Percentiles rank a stretch among this genome's conserved stretches.
These are phyloP conservation scores for Xylaria palmicola DNA, from an alignment of 495 filamentous ascomycete genomes.

Conservation along the genomic window DNA sequence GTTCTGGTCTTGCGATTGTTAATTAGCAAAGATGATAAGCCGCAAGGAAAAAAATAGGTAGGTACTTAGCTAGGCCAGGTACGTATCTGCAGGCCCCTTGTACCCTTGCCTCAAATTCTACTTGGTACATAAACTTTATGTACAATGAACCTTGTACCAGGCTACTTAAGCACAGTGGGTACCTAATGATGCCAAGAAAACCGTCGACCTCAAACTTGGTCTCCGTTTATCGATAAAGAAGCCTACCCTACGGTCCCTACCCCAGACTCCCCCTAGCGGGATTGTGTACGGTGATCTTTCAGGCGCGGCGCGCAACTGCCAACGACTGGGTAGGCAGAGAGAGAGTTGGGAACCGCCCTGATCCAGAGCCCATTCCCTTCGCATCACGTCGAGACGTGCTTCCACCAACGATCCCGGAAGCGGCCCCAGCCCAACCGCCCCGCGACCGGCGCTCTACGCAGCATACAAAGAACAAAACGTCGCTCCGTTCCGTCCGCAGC, in stretches of 20 bases:
- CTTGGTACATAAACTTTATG: no score
- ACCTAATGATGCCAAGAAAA: no score
- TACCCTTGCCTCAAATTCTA: no score
- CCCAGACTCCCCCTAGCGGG: no score
- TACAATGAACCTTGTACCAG: no score
- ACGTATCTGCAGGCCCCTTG: neutral
- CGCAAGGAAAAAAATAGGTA: neutral
- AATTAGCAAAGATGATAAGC: neutral
- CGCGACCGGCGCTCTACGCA: neutral
- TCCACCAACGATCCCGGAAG: neutral
- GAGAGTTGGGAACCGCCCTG: neutral
- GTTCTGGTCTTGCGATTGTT: neutral
- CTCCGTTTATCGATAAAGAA: constrained; percentile 8
- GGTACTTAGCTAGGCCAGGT: neutral
- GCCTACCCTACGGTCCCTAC: no score
- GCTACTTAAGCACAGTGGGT: no score
- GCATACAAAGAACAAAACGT: no score
- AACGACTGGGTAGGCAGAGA: neutral
- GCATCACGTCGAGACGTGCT: neutral
- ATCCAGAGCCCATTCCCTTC: neutral
- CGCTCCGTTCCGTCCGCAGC: neutral
- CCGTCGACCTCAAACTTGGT: no score
- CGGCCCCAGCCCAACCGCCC: no score
- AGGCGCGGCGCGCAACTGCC: constrained; percentile 8
- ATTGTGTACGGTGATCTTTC: neutral